These are phyloP conservation scores for Petunia secreta DNA, from an alignment of 257 asterid genomes.

Conservation along the genomic window DNA sequence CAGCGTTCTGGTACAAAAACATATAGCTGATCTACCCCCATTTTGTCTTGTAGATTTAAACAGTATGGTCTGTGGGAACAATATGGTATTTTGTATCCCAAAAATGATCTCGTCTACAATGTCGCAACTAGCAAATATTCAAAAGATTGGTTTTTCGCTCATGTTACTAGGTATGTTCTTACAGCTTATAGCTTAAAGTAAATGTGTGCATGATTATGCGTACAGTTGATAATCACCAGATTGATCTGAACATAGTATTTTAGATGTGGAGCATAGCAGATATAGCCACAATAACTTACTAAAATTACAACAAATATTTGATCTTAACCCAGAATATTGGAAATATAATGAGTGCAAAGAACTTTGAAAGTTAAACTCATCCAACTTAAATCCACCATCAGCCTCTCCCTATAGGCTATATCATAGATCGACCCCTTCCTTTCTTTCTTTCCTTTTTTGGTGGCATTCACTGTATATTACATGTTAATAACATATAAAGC, in stretches of 20 bases:
- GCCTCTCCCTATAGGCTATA: not conserved
- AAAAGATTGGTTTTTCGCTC: conserved; percentile 71
- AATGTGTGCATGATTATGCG: no score
- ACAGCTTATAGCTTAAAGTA: not conserved
- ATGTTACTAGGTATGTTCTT: conserved; percentile 46
- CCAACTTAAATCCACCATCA: no score
- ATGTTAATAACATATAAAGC: no score
- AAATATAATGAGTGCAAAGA: not conserved
- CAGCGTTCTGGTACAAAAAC: not conserved
- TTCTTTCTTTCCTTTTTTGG: no score
- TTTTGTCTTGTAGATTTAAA: conserved; percentile 44
- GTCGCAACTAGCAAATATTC: conserved; percentile 50
- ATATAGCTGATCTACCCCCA: not conserved
- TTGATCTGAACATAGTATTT: not conserved
- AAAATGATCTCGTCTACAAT: conserved; percentile 41
- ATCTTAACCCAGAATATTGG: not conserved
- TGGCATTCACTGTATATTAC: no score
- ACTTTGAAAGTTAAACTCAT: no score
- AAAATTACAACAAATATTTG: not conserved
- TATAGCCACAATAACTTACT: not conserved
- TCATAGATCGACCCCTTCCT: not conserved
- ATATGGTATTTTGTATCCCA: conserved; percentile 47
- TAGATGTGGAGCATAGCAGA: no score
- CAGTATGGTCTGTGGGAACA: conserved; percentile 65
- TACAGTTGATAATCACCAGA: no score